phyloP scores from a whole-genome alignment of 495 filamentous ascomycete species.

The Hypoxylon lienhwacheense region DNA sequence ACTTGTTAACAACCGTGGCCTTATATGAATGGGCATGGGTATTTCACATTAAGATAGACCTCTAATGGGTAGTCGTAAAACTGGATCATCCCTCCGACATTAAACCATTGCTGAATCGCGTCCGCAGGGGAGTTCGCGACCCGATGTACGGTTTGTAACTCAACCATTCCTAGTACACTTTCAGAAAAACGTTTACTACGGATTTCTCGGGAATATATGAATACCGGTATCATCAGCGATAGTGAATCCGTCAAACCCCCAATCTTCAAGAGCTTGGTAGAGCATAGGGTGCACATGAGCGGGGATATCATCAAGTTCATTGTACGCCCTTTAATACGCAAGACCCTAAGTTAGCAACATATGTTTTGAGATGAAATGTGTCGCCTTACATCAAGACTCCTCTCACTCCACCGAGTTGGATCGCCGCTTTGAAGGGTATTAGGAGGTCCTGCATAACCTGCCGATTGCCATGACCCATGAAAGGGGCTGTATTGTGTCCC shows the following conservation, averaged over 20 bases:
- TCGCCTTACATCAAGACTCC: conserved; percentile 47
- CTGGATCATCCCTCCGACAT: conserved; percentile 43
- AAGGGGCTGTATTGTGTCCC: conserved; percentile 46
- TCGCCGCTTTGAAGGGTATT: conserved; percentile 44
- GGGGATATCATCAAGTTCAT: conserved; percentile 45
- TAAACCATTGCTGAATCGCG: conserved; percentile 46
- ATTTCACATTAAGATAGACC: conserved; percentile 34
- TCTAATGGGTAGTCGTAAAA: conserved; percentile 41
- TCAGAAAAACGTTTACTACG: not conserved
- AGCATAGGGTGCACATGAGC: conserved; percentile 41
- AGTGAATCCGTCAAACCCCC: conserved; percentile 46
- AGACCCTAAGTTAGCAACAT: conserved; percentile 1
- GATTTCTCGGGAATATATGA: not conserved
- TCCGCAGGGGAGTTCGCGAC: conserved; percentile 40
- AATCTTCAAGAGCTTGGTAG: conserved; percentile 42
- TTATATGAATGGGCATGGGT: not conserved
- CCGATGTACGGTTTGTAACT: conserved; percentile 33
- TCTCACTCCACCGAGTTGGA: conserved; percentile 44
- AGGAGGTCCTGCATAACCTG: conserved; percentile 45
- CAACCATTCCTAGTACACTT: conserved; percentile 29
- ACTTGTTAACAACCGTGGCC: conserved; percentile 5
- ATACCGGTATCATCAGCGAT: conserved; percentile 48
- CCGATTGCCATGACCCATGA: conserved; percentile 42
- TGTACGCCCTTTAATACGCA: conserved; percentile 37
- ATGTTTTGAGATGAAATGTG: not conserved